Conservation (phyloP, 768 basidiomycete species). For the Cystobasidiopsis lactophilus region DNA sequence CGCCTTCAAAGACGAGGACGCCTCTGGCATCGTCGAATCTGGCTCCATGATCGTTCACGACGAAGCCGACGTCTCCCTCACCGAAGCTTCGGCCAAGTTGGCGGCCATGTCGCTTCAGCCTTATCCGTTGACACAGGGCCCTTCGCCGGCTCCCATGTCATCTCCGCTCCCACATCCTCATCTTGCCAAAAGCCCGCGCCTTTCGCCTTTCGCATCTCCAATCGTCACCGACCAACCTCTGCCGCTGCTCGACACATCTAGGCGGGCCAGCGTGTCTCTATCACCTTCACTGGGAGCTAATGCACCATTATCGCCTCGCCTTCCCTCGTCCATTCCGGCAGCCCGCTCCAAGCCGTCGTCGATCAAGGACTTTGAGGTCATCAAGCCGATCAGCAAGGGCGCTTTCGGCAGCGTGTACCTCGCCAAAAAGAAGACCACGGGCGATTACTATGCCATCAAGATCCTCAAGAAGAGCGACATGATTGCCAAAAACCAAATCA, state of each 20-base stretch:
- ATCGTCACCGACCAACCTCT: slow-evolving; percentile 1
- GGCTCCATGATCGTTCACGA: too few relatives aligned
- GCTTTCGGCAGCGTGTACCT: slow-evolving; percentile 97
- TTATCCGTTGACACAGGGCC: too few relatives aligned
- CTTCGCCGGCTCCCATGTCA: too few relatives aligned
- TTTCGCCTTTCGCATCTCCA: neutral
- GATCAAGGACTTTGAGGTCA: slow-evolving; percentile 96
- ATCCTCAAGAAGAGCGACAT: slow-evolving; percentile 99
- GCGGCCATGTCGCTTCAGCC: too few relatives aligned
- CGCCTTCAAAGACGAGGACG: too few relatives aligned
- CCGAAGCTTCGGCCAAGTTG: too few relatives aligned
- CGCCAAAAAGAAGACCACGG: slow-evolving; percentile 92
- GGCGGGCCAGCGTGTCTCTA: neutral
- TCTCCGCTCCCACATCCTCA: too few relatives aligned
- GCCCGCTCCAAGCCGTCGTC: slow-evolving; percentile 65
- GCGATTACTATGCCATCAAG: slow-evolving; percentile 98
- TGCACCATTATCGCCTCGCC: slow-evolving; percentile 60
- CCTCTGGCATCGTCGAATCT: too few relatives aligned
- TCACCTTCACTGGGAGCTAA: too few relatives aligned
- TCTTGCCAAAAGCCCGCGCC: too few relatives aligned
- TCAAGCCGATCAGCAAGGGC: slow-evolving; percentile 97
- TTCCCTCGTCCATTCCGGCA: slow-evolving; percentile 52
- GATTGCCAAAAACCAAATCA: slow-evolving; percentile 99
- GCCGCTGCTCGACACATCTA: neutral
- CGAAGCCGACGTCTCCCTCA: too few relatives aligned